Percentiles rank a stretch among this genome's conserved stretches.
These are phyloP conservation scores for Camellia lanceoleosa DNA, from an alignment of 148 eudicot genomes.

Conservation along the genomic window DNA sequence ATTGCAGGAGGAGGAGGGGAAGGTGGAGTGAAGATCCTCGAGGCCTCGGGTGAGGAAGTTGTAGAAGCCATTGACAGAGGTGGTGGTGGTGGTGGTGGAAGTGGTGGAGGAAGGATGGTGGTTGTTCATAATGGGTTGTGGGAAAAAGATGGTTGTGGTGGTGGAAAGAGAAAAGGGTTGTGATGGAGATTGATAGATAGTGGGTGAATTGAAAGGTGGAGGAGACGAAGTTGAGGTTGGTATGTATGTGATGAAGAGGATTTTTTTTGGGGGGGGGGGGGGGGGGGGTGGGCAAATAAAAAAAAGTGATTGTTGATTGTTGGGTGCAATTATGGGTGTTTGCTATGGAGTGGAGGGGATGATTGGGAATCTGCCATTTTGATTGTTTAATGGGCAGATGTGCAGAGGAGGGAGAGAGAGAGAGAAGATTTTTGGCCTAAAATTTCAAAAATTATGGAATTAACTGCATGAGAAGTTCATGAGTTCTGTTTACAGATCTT, in stretches of 20 bases:
- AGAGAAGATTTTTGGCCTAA: neutral
- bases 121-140: constrained; percentile 31
- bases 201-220: constrained; percentile 13
- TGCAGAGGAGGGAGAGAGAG: constrained; percentile 12
- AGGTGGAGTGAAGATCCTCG: constrained; percentile 36
- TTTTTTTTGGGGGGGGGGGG: neutral
- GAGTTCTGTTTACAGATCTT: neutral
- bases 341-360: constrained; percentile 49
- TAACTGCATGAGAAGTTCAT: neutral
- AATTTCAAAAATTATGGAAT: neutral
- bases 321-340: constrained; percentile 58
- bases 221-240: constrained; percentile 6
- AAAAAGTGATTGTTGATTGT: constrained; percentile 10
- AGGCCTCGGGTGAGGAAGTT: constrained; percentile 40
- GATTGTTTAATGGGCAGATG: constrained; percentile 31
- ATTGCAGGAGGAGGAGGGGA: constrained; percentile 34
- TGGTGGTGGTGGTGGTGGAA: neutral
- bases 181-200: constrained; percentile 32
- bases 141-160: neutral
- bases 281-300: too few relatives aligned
- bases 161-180: constrained; percentile 6
- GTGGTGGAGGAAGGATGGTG: constrained; percentile 35
- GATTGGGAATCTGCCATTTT: constrained; percentile 45
- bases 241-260: constrained; percentile 22
- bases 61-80: constrained; percentile 50